Percentiles rank a stretch among this genome's conserved stretches.
phyloP scores from a whole-genome alignment of 805 yeast species.

The Wickerhamiella musiphila region DNA sequence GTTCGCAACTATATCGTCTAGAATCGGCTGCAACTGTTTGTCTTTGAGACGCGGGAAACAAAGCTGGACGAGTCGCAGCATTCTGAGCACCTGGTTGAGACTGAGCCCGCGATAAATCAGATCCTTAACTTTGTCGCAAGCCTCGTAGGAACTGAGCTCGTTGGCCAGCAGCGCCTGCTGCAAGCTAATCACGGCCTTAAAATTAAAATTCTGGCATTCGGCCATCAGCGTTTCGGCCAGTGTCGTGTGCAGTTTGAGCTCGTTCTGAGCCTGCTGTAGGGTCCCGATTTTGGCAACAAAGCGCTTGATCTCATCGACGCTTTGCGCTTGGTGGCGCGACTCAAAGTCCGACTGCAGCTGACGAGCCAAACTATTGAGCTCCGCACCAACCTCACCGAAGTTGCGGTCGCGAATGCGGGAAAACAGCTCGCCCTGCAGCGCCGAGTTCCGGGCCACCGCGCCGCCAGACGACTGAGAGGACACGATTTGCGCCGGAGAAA shows the following conservation, averaged over 20 bases:
- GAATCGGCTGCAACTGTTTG: constrained; percentile 27
- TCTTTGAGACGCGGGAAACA: constrained; percentile 58
- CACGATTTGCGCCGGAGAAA: constrained; percentile 22
- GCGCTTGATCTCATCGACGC: constrained; percentile 46
- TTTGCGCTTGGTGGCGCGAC: constrained; percentile 30
- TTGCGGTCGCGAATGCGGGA: constrained; percentile 41
- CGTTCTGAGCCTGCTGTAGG: constrained; percentile 48
- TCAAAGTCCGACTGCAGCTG: constrained; percentile 53
- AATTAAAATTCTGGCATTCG: constrained; percentile 24
- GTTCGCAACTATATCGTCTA: constrained; percentile 35
- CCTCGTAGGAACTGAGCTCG: constrained; percentile 26
- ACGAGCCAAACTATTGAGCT: constrained; percentile 53
- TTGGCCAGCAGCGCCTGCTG: constrained; percentile 49
- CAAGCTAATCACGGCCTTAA: constrained; percentile 17
- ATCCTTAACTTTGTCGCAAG: constrained; percentile 27
- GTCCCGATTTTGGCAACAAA: constrained; percentile 56
- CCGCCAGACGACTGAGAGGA: constrained; percentile 2
- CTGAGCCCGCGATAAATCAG: constrained; percentile 32
- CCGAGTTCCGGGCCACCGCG: constrained; percentile 3
- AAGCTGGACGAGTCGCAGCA: constrained; percentile 41
- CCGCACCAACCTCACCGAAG: constrained; percentile 64
- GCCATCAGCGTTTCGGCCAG: constrained; percentile 50
- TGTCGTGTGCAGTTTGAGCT: constrained; percentile 53
- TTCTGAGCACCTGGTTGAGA: constrained; percentile 30
- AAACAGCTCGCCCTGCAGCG: constrained; percentile 11